These are phyloP conservation scores for Pogostemon cablin DNA, from an alignment of 257 asterid species.

Conservation along the genomic window DNA sequence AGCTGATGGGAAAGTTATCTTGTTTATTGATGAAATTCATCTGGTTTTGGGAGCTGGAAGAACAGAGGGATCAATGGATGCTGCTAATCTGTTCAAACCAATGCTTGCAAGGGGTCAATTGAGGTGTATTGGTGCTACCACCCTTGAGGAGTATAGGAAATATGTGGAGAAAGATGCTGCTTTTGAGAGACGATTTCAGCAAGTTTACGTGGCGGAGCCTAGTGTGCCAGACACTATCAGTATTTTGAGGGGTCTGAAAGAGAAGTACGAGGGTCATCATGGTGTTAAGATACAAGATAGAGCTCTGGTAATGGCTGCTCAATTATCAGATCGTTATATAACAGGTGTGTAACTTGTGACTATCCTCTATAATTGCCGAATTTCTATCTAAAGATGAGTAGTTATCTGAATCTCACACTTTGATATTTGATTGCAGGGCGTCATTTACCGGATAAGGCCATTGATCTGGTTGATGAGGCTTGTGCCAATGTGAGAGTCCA, in stretches of 20 bases:
- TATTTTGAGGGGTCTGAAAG: slow-evolving; percentile 70
- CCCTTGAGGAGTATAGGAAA: slow-evolving; percentile 67
- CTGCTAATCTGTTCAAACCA: slow-evolving; percentile 72
- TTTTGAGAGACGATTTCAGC: slow-evolving; percentile 77
- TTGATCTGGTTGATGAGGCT: slow-evolving; percentile 72
- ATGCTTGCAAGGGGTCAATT: slow-evolving; percentile 80
- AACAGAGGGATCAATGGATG: slow-evolving; percentile 77
- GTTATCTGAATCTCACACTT: no score
- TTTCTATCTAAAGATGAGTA: no score
- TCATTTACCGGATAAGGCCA: slow-evolving; percentile 78
- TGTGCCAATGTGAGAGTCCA: slow-evolving; percentile 86
- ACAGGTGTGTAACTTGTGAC: no score
- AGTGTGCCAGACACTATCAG: slow-evolving; percentile 65
- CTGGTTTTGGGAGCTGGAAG: slow-evolving; percentile 74
- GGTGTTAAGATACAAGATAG: slow-evolving; percentile 79
- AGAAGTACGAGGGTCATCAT: slow-evolving; percentile 79
- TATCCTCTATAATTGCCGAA: no score
- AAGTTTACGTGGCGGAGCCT: slow-evolving; percentile 75
- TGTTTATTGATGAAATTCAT: slow-evolving; percentile 72
- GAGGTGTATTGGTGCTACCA: slow-evolving; percentile 73
- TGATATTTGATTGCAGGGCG: slow-evolving; percentile 46
- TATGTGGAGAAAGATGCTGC: slow-evolving; percentile 84
- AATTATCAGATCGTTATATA: slow-evolving; percentile 63
- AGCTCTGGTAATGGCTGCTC: slow-evolving; percentile 71
- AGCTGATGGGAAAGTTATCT: slow-evolving; percentile 69